Evolutionary conservation across 768 basidiomycete genomes (phyloP), one percentile per base, ranked within the genome.

Genomic region (Suillus spraguei): DNA sequence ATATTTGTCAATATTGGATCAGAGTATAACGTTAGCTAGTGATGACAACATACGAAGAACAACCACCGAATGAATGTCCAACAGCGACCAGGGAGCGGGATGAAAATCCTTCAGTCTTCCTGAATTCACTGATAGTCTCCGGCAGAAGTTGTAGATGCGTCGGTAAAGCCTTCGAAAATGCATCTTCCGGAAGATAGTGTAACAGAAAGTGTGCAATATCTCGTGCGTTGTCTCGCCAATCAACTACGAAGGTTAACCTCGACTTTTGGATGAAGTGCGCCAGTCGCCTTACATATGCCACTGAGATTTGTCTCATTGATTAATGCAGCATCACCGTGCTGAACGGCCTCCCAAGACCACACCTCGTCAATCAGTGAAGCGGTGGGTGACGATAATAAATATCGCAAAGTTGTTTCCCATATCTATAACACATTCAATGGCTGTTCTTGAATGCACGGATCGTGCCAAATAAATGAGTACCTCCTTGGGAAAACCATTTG

Each of bases 401-500:
- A 67, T 1, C 72, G 72, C 2, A 97, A 65, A 20, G 83, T 81
- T 0, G 91, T 86, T 70, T 96, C 92, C 88, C 91, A 97, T 10
- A 84, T 90, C 93, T 96, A 68, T 28, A 17, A 32, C 16, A 28
- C n/a, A 14, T 41, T 42, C 20, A 35, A 9, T 17, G 6, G 61
- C 47, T 20, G 36, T 44, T 58, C 46, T 10, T 17, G 33, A 14
- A 3, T 14, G 24, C 16, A 28, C 8, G 52, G 53, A 60, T 39
- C 16, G 8, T 32, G 16, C 33, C 17, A 44, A 64, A 33, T 6
- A 32, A 14, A 41, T 33, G 36, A 52, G 36, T 24, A 87, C 92
- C 86, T 96, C 94, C 73, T 95, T 96, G 54, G 85, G 86, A 68
- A 96, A 90, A 1, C 95, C 94, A 74, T 93, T 96, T 3, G 92